Base-by-base conservation (phyloP, 805 yeast genomes). In the Sugiyamaella marilandica region DNA sequence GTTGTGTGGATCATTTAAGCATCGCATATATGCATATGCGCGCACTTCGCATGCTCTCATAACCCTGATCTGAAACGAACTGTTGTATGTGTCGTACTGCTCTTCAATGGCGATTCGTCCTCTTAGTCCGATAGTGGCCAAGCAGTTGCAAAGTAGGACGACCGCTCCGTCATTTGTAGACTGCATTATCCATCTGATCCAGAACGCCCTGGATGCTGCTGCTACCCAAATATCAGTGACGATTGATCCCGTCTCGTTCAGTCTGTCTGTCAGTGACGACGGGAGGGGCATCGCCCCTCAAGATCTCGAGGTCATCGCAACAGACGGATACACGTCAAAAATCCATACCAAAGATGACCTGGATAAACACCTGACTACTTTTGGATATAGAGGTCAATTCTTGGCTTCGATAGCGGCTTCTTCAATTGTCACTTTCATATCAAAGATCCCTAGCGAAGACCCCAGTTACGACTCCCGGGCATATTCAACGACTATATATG, bases 231-330 rank as follows among this genome's bases (percentile, higher is more conserved):
- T 61, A 10, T 10, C 31, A 2, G 50, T 57, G 13, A 21, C 33
- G 1, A n/a, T 61, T 10, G 52, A 58, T 34, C 19, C 44, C 10
- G 41, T 19, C 2, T 14, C 34, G n/a, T 49, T 53, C 18, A 14
- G 50, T 10, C 41, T 65, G 19, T 44, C 51, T 5, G 78, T 84
- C 1, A 50, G 49, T 1, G 95, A 87, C 64, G 68, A 87, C 63
- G 95, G 95, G 0, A 2, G 1, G 0, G 95, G 95, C 0, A 75
- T 87, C 2, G 32, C 54, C 2, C 74, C 75, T 0, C 69, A 60
- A 0, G 81, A 79, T 41, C 53, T 86, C 54, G 58, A 56, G 2
- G 24, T 45, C 1, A 58, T 82, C 1, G 84, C 83, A 0, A 45
- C 50, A 10, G 61, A 72, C 7, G 64, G 73, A 59, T 64, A 61